Evolutionary conservation across 2,329 filamentous ascomycete species (phyloP).

Genomic region (Claviceps citrina): DNA sequence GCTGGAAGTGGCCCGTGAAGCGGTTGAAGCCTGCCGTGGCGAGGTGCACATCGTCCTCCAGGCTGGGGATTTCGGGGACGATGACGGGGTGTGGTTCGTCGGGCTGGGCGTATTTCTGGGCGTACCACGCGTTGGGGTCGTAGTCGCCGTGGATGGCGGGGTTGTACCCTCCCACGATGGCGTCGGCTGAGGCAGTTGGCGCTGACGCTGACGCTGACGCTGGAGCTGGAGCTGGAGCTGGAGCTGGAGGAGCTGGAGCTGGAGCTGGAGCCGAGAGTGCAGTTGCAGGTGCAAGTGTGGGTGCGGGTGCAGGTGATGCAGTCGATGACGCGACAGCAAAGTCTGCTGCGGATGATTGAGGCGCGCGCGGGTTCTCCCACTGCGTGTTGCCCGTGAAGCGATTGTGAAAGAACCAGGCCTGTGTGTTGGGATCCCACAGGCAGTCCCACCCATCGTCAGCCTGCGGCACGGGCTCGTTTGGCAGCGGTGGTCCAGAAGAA

Average conservation of each 20-base stretch:
- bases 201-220: slow-evolving; percentile 12
- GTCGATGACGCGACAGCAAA: slow-evolving; percentile 14
- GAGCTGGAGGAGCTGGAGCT: no score
- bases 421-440: slow-evolving; percentile 54
- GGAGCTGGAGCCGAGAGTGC: no score
- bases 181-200: slow-evolving; percentile 20
- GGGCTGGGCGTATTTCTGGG: slow-evolving; percentile 37
- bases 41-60: slow-evolving; percentile 41
- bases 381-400: slow-evolving; percentile 59
- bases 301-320: slow-evolving; percentile 9
- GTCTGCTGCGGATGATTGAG: slow-evolving; percentile 12
- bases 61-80: slow-evolving; percentile 11
- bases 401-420: slow-evolving; percentile 75
- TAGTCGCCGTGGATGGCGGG: slow-evolving; percentile 93
- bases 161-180: slow-evolving; percentile 65
- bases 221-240: slow-evolving; percentile 13
- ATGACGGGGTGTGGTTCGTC: slow-evolving; percentile 18
- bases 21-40: slow-evolving; percentile 74
- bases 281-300: no score
- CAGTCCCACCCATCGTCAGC: slow-evolving; percentile 67
- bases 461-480: slow-evolving; percentile 27
- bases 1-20: slow-evolving; percentile 74
- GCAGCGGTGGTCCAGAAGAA: slow-evolving; percentile 23
- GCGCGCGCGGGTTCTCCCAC: slow-evolving; percentile 75
- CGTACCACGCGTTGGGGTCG: slow-evolving; percentile 91